Evolutionary conservation across 345 rosid species (phyloP), one percentile per base, ranked within the genome.

Genomic region (Tarenaya hassleriana): DNA sequence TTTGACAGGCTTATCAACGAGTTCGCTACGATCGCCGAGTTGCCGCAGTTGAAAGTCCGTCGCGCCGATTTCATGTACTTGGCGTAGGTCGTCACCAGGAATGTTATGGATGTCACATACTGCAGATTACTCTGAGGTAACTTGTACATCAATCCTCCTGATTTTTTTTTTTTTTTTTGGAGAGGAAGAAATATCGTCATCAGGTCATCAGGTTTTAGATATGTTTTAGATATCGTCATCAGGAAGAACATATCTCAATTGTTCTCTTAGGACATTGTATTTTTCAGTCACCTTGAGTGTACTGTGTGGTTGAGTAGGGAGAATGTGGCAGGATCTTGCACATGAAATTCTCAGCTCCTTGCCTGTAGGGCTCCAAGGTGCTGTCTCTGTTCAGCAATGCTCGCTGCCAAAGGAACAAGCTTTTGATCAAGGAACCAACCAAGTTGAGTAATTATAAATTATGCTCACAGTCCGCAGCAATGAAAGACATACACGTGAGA

Each of bases 121-220:
- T 86, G 97, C 7, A 90, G 91, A 61, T 86, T 90, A 64, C 83
- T 84, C 55, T 63, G 53, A 31, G 84, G 75, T 41, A 80, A 58
- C 71, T 90, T 90, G 74, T 60, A 86, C 67, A 90, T 83, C 12
- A 90, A 65, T 12, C 97, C 97, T 16, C 95, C 97, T 90, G 50
- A 37, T 5, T 7, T 0, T 41, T 47, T 19, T 12, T 16, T 4
- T 50, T 49, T 20, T 52, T 39, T 2, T 4, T 19, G 19, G 18
- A 2, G 12, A 5, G n/a, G n/a, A n/a, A n/a, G n/a, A n/a, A n/a
- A n/a, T n/a, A n/a, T n/a, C n/a, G n/a, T n/a, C n/a, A n/a, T n/a
- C n/a, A n/a, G n/a, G n/a, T n/a, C n/a, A n/a, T n/a, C n/a, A n/a
- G n/a, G n/a, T n/a, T n/a, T n/a, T n/a, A n/a, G n/a, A n/a, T 41